Evolutionary conservation across 805 yeast genomes (phyloP).

Genomic region (Isabelozyma pseudorhagii): DNA sequence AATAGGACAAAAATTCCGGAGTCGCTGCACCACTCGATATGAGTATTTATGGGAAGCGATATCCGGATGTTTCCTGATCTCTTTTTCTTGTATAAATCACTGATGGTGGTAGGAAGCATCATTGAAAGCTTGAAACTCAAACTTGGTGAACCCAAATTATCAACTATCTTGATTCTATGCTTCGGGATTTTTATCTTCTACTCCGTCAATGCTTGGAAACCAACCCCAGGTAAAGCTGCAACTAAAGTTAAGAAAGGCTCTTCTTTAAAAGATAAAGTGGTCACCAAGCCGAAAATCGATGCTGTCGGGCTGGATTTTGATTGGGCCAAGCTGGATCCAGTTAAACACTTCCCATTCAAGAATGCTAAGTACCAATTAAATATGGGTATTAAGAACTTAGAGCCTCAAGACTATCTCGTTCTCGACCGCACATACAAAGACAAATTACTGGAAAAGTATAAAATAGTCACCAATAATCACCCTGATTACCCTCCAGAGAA

Average conservation of each 20-base stretch:
- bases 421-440: slow-evolving; percentile 32
- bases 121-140: background rate
- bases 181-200: background rate
- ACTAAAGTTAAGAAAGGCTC: background rate
- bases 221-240: background rate
- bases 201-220: too few species aligned
- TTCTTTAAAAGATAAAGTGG: background rate
- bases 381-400: slow-evolving; percentile 52
- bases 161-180: background rate
- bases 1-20: too few species aligned
- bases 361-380: slow-evolving; percentile 58
- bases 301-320: slow-evolving; percentile 19
- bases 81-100: background rate
- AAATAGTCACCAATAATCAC: slow-evolving; percentile 28
- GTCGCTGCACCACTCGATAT: too few species aligned
- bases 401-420: slow-evolving; percentile 39
- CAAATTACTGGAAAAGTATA: slow-evolving; percentile 22
- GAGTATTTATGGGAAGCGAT: too few species aligned
- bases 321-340: slow-evolving; percentile 21
- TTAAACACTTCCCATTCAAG: slow-evolving; percentile 51
- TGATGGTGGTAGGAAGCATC: background rate
- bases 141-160: background rate
- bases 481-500: slow-evolving; percentile 26
- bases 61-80: too few species aligned
- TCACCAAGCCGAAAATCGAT: slow-evolving; percentile 4